Percentiles rank a stretch among this genome's conserved stretches.
Conservation (phyloP, 106 monocot genomes). For the Allium fistulosum region DNA sequence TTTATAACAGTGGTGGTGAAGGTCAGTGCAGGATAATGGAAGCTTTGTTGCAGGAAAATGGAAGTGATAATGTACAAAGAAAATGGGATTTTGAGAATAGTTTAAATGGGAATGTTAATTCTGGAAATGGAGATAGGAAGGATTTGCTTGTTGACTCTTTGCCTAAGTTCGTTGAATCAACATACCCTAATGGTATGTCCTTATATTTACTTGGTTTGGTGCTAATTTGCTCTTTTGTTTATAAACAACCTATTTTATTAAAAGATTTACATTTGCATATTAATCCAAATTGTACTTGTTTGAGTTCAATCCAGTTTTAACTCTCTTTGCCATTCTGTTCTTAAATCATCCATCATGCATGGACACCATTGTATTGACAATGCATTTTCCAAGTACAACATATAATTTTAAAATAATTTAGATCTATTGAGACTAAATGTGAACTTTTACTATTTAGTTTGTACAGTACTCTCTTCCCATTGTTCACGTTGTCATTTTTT, state of each 20-base stretch:
- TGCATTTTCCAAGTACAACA: no score
- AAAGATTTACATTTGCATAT: not conserved
- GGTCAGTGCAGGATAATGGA: slow-evolving; percentile 31
- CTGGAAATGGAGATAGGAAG: slow-evolving; percentile 2
- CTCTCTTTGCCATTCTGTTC: no score
- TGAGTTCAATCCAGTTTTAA: not conserved
- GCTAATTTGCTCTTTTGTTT: not conserved
- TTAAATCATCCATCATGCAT: no score
- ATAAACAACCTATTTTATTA: not conserved
- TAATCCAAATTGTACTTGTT: not conserved
- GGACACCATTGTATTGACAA: no score
- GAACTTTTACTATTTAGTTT: no score
- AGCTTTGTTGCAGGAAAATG: slow-evolving; percentile 29
- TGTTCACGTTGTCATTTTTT: no score
- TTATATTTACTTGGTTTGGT: not conserved
- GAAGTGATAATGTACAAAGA: not conserved
- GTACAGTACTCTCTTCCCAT: no score
- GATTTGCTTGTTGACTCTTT: not conserved
- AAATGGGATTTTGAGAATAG: not conserved
- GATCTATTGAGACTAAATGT: no score
- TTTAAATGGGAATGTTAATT: not conserved
- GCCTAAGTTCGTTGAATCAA: not conserved
- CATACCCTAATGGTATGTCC: slow-evolving; percentile 1
- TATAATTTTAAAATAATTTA: no score
- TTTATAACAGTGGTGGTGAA: not conserved